Base-by-base conservation (phyloP, 371 early-diverging fungal genomes). In the Rhizopus sp. region DNA sequence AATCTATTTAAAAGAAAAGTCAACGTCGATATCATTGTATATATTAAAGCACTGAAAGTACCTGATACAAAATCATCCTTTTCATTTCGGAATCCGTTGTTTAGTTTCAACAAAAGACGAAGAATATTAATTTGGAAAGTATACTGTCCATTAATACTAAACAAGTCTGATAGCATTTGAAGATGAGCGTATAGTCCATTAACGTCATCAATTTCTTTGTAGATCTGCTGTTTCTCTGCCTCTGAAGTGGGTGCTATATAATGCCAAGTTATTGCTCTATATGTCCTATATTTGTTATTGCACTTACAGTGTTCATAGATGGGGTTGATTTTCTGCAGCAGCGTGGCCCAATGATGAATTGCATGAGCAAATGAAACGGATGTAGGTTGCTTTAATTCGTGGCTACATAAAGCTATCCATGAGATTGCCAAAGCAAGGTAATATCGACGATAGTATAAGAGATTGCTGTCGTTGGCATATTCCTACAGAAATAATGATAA, bases 371-470 rank as follows among this genome's bases (percentile, higher is more conserved):
- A 85, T 3, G 81, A 66, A 55, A 76, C 72, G 0, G 72, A 53
- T 45, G 55, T 33, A 1, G 47, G 50, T 13, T 60, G 50, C 7
- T 62, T 57, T 3, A 66, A 50, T 17, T 76, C 72, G 31, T 62
- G 68, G 39, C 65, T 65, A 60, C 69, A 84, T 2, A 87, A 71
- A 0, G 83, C 86, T n/a, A 77, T 66, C 81, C 82, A 82, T 1
- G 84, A 79, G 35, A 73, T 73, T 4, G 87, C 78, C 23, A 84
- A 56, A 0, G 86, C 88, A 4, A 88, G 62, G 38, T 86, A 78
- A 57, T 86, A 69, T 7, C 69, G 64, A 59, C 80, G 70, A 42
- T 77, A 80, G 3, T 59, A 60, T 16, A 79, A 55, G n/a, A 85
- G 44, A 6, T 66, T 63, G 7, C 38, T 50, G 44, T 85, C 85